Conservation (phyloP, 345 rosid genomes). For the Litchi chinensis region DNA sequence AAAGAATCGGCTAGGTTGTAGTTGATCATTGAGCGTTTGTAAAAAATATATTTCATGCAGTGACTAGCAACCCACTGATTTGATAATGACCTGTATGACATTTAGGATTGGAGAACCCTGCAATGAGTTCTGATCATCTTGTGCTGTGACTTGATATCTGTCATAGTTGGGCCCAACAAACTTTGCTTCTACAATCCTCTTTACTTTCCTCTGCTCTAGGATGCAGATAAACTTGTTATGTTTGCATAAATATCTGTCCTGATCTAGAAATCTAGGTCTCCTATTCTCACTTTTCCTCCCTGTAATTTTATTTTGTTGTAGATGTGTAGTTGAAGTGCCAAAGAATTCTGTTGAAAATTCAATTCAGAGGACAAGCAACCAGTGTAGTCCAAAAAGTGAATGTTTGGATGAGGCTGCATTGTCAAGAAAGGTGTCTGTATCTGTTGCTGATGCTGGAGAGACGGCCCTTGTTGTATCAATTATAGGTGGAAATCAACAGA, state of each 20-base stretch:
- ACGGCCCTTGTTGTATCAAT: constrained; percentile 90
- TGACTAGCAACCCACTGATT: neutral
- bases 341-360: constrained; percentile 45
- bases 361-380: constrained; percentile 39
- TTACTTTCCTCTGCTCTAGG: neutral
- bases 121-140: constrained; percentile 12
- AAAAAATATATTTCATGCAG: too few species aligned
- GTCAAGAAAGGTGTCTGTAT: constrained; percentile 71
- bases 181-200: neutral
- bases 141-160: constrained; percentile 1
- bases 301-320: constrained; percentile 33
- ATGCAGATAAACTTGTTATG: neutral
- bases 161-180: neutral
- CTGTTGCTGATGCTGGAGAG: constrained; percentile 93
- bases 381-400: constrained; percentile 43
- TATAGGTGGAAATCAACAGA: constrained; percentile 53
- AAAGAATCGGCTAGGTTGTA: constrained; percentile 7
- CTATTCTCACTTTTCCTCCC: neutral
- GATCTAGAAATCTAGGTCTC: constrained; percentile 3
- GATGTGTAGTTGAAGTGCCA: constrained; percentile 63
- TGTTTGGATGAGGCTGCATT: constrained; percentile 53
- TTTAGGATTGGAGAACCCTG: neutral
- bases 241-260: neutral
- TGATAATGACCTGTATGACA: neutral
- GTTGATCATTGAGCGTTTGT: neutral